These are phyloP conservation scores for Cadophora malorum DNA, from an alignment of 2,329 filamentous ascomycete species.

Conservation along the genomic window DNA sequence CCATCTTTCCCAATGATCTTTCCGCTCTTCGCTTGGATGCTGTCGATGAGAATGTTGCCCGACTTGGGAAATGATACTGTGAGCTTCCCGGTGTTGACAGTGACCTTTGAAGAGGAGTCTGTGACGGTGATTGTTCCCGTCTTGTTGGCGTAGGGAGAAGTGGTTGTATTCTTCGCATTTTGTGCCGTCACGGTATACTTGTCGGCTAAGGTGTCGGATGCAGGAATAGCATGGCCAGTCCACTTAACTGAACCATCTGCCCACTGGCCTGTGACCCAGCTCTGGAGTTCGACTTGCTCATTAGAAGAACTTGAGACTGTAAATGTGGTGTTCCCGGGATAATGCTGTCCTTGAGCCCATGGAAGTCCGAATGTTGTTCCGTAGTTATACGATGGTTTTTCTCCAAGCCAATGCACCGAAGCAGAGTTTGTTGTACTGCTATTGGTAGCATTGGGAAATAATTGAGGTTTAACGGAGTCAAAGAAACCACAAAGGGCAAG, in stretches of 20 bases:
- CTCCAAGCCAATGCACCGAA: slow-evolving; percentile 35
- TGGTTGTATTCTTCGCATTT: neutral
- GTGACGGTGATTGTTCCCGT: slow-evolving; percentile 15
- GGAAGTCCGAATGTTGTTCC: slow-evolving; percentile 38
- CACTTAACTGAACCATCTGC: slow-evolving; percentile 66
- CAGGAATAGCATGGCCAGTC: slow-evolving; percentile 62
- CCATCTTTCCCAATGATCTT: slow-evolving; percentile 46
- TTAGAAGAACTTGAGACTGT: slow-evolving; percentile 22
- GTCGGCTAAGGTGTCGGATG: slow-evolving; percentile 48
- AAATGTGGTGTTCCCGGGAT: slow-evolving; percentile 30
- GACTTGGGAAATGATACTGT: slow-evolving; percentile 32
- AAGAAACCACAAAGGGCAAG: slow-evolving; percentile 22
- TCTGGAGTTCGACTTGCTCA: slow-evolving; percentile 49
- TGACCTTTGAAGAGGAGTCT: slow-evolving; percentile 15
- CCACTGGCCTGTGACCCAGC: slow-evolving; percentile 66
- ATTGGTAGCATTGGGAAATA: slow-evolving; percentile 22
- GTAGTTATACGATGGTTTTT: slow-evolving; percentile 29
- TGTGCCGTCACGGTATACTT: slow-evolving; percentile 51
- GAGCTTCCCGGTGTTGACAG: slow-evolving; percentile 33
- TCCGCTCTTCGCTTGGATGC: slow-evolving; percentile 32
- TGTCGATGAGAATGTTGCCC: slow-evolving; percentile 28
- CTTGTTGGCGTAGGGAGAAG: slow-evolving; percentile 3
- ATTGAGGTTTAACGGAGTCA: neutral
- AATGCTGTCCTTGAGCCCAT: slow-evolving; percentile 32
- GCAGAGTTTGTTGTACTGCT: slow-evolving; percentile 20